A percentile compares a stretch with the other conserved stretches of the same genome.
Conservation (phyloP, 257 asterid species). For the Fraxinus pennsylvanica region DNA sequence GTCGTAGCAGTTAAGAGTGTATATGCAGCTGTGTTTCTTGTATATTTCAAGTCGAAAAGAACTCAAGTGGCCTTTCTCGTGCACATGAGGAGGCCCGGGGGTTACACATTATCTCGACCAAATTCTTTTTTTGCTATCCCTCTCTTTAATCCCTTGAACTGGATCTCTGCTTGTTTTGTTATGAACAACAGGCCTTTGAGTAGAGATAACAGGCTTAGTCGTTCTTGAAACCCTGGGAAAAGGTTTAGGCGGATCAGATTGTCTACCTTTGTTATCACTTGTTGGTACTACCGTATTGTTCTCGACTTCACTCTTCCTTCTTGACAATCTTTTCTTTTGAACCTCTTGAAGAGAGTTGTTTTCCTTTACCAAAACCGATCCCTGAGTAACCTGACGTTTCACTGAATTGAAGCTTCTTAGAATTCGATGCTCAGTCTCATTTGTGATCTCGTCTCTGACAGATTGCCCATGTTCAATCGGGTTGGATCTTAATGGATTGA, state of each 20-base stretch:
- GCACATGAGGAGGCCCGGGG: conserved; percentile 5
- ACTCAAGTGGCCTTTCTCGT: no score
- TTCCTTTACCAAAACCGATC: conserved; percentile 46
- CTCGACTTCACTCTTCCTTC: conserved; percentile 55
- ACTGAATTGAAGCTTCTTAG: conserved; percentile 52
- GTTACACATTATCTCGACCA: conserved; percentile 62
- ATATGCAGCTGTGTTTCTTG: neutral
- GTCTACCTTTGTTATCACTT: conserved; percentile 52
- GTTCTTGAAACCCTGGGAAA: conserved; percentile 49
- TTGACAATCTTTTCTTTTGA: conserved; percentile 61
- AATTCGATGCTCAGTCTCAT: conserved; percentile 57
- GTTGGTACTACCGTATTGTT: conserved; percentile 41
- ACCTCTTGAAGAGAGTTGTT: conserved; percentile 36
- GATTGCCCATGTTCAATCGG: conserved; percentile 41
- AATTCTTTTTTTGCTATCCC: conserved; percentile 78
- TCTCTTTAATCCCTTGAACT: conserved; percentile 64
- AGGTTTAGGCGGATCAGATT: conserved; percentile 63
- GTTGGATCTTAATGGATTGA: conserved; percentile 37
- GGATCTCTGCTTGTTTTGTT: conserved; percentile 59
- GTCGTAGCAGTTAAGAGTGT: neutral
- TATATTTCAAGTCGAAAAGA: neutral
- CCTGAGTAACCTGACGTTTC: conserved; percentile 45
- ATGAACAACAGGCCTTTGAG: conserved; percentile 51
- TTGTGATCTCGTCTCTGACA: conserved; percentile 38
- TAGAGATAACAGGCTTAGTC: conserved; percentile 41